Conservation (phyloP, 2,329 filamentous ascomycete genomes). For the Exutisphaerella laricina region DNA sequence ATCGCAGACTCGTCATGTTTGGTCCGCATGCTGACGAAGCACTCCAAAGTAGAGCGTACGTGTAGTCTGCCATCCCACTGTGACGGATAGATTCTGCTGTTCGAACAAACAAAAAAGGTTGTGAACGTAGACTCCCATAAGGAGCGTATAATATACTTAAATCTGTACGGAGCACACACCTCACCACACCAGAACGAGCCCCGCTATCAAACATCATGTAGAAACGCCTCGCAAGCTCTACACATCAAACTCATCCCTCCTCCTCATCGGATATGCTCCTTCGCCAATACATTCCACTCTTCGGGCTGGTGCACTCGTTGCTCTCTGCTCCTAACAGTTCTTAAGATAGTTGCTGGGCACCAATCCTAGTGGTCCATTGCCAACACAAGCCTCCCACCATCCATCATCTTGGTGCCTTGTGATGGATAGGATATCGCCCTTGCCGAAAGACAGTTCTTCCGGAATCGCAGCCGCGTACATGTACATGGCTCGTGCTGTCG, state of each 20-base stretch:
- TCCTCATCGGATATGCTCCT: not conserved
- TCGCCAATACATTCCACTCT: not conserved
- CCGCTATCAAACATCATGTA: conserved; percentile 4
- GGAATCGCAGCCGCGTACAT: conserved; percentile 92
- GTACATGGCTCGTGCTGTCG: conserved; percentile 76
- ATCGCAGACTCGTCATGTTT: no score
- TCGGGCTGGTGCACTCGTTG: not conserved
- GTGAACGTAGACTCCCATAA: no score
- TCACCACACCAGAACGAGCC: no score
- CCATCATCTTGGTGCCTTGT: conserved; percentile 91
- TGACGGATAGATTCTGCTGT: no score
- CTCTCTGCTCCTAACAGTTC: conserved; percentile 40
- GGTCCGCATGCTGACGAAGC: no score
- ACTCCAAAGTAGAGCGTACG: no score
- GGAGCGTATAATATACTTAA: no score
- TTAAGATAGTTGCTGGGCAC: conserved; percentile 65
- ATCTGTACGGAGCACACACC: no score
- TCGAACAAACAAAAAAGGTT: no score
- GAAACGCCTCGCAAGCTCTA: conserved; percentile 3
- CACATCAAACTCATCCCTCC: conserved; percentile 2
- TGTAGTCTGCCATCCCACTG: no score
- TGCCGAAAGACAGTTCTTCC: conserved; percentile 86
- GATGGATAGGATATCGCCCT: conserved; percentile 86
- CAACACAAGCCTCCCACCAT: conserved; percentile 97
- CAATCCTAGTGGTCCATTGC: conserved; percentile 50